Evolutionary conservation across 225 moss, liverwort and hornwort genomes (phyloP).

Genomic region (Marchantia polymorpha): DNA sequence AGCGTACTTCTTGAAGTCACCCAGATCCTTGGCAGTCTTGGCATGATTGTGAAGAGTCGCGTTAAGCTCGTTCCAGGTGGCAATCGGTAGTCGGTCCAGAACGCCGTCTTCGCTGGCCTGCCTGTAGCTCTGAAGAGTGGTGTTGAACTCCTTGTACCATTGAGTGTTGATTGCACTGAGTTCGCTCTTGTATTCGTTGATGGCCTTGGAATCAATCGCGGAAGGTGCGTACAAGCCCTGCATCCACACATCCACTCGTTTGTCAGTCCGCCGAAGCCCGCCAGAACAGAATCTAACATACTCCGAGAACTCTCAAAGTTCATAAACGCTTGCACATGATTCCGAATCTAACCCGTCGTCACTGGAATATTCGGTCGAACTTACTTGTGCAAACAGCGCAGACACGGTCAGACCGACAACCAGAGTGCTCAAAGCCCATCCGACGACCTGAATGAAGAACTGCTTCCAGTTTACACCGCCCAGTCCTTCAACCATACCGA

Average conservation of each 20-base stretch:
- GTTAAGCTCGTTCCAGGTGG: slow-evolving; percentile 1
- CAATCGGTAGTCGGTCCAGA: neutral
- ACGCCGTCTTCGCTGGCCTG: neutral
- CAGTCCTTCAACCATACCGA: slow-evolving; percentile 30
- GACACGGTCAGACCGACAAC: no score
- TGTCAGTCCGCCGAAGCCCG: no score
- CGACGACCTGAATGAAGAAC: no score
- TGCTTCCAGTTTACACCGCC: slow-evolving; percentile 38
- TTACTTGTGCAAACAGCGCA: no score
- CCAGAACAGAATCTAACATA: no score
- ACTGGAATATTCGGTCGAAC: no score
- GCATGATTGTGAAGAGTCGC: neutral
- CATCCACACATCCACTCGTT: neutral
- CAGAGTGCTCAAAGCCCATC: no score
- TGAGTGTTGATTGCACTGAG: no score
- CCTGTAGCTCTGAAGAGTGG: slow-evolving; percentile 4
- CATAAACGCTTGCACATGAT: no score
- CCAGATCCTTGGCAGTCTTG: neutral
- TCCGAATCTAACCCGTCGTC: no score
- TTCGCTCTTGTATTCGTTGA: no score
- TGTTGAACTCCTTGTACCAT: slow-evolving; percentile 16
- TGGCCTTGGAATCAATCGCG: neutral
- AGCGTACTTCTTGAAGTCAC: neutral
- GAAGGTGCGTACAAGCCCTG: slow-evolving; percentile 16
- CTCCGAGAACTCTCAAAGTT: no score